phyloP scores from a whole-genome alignment of 495 filamentous ascomycete species.

The Cenococcum geophilum region DNA sequence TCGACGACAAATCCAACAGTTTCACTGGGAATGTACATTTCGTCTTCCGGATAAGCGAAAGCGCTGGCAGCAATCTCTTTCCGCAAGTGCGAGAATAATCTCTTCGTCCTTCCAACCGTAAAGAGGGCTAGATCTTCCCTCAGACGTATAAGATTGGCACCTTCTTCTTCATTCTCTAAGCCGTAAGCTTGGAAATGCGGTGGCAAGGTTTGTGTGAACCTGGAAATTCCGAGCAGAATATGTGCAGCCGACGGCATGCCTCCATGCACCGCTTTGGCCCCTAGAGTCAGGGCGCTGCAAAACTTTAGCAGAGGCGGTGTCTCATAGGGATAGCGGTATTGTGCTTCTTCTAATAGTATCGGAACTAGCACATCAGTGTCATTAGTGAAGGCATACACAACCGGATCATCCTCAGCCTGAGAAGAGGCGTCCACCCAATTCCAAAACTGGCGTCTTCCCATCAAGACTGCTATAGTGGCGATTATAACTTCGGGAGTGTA shows the following conservation, averaged over 20 bases:
- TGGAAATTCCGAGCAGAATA: slow-evolving; percentile 55
- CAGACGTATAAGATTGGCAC: slow-evolving; percentile 60
- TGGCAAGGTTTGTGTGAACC: slow-evolving; percentile 68
- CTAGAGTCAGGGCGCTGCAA: slow-evolving; percentile 49
- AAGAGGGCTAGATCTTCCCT: slow-evolving; percentile 50
- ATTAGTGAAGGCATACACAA: slow-evolving; percentile 37
- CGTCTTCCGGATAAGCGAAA: slow-evolving; percentile 5
- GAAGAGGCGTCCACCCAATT: slow-evolving; percentile 12
- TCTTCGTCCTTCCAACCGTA: background rate
- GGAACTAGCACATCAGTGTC: slow-evolving; percentile 50
- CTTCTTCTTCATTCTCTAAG: slow-evolving; percentile 75
- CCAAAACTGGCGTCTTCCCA: slow-evolving; percentile 11
- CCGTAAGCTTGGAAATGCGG: slow-evolving; percentile 61
- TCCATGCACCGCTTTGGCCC: slow-evolving; percentile 38
- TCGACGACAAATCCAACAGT: slow-evolving; percentile 30
- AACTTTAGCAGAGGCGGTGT: slow-evolving; percentile 70
- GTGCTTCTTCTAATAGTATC: slow-evolving; percentile 54
- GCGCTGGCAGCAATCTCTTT: background rate
- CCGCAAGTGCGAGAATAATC: background rate
- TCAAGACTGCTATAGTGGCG: slow-evolving; percentile 15
- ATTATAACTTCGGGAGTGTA: slow-evolving; percentile 26
- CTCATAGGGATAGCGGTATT: slow-evolving; percentile 80
- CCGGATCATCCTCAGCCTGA: slow-evolving; percentile 14
- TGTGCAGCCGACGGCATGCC: slow-evolving; percentile 47
- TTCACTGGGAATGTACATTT: slow-evolving; percentile 15